phyloP scores from a whole-genome alignment of 805 yeast species.

The Metschnikowia noctiluminum region DNA sequence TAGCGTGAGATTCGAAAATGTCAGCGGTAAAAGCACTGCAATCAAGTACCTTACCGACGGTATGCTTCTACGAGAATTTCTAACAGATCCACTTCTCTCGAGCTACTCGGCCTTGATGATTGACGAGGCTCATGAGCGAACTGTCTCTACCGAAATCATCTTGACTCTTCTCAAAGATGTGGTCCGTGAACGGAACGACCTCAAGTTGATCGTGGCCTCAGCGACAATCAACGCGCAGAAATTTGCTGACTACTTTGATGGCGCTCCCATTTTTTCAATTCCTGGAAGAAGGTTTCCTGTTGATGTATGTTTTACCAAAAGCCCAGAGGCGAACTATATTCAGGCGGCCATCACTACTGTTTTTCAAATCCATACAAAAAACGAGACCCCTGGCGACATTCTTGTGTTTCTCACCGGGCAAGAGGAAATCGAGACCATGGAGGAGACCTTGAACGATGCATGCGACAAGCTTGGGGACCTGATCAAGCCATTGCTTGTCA shows the following conservation, averaged over 20 bases:
- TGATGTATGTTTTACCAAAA: conserved; percentile 74
- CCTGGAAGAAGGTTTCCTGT: conserved; percentile 97
- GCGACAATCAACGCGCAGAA: conserved; percentile 92
- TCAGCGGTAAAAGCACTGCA: conserved; percentile 57
- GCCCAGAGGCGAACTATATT: conserved; percentile 87
- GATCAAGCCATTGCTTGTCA: conserved; percentile 60
- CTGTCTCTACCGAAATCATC: conserved; percentile 82
- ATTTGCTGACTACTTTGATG: conserved; percentile 75
- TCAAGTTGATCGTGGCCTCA: conserved; percentile 79
- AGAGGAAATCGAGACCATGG: conserved; percentile 87
- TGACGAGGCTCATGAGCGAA: conserved; percentile 97
- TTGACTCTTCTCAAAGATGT: conserved; percentile 79
- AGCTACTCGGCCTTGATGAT: conserved; percentile 82
- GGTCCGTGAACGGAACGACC: conserved; percentile 56
- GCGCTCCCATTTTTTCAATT: conserved; percentile 82
- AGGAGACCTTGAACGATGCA: conserved; percentile 67
- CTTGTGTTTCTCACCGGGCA: conserved; percentile 92
- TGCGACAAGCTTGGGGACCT: conserved; percentile 56
- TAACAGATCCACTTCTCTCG: conserved; percentile 67
- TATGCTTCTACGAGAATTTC: conserved; percentile 81
- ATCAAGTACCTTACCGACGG: conserved; percentile 96
- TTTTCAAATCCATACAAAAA: conserved; percentile 74
- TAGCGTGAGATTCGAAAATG: conserved; percentile 82
- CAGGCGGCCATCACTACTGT: conserved; percentile 88
- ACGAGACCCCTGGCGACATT: conserved; percentile 75